Percentiles rank a stretch among this genome's conserved stretches.
These are phyloP conservation scores for Colletotrichum lupini DNA, from an alignment of 2,329 filamentous ascomycete genomes.

Conservation along the genomic window DNA sequence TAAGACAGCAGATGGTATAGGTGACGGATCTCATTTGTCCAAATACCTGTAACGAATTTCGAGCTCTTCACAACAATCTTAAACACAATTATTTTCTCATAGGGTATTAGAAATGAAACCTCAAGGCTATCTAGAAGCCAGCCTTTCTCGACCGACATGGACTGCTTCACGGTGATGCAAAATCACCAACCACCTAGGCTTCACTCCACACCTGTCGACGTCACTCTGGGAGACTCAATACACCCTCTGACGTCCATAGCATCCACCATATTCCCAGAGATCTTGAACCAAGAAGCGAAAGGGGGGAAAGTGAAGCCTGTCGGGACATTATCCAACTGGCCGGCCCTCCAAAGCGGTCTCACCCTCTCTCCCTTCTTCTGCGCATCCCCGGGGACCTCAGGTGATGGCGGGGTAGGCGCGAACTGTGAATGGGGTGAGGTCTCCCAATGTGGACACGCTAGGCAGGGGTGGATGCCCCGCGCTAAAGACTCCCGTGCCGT, in stretches of 20 bases:
- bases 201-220: neutral
- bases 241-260: neutral
- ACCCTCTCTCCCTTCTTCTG: neutral
- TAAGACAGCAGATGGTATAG: conserved; percentile 13
- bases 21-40: conserved; percentile 13
- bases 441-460: conserved; percentile 23
- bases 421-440: conserved; percentile 34
- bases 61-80: neutral
- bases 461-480: conserved; percentile 25
- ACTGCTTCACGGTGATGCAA: neutral
- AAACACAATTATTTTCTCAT: neutral
- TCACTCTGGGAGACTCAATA: neutral
- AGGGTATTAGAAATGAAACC: neutral
- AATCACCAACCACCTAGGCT: neutral
- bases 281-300: neutral
- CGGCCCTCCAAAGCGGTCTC: neutral
- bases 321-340: neutral
- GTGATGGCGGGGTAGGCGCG: conserved; percentile 21
- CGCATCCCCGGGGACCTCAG: conserved; percentile 5
- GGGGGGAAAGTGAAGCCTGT: neutral
- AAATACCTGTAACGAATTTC: neutral
- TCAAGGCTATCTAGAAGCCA: neutral
- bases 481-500: conserved; percentile 22
- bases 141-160: neutral
- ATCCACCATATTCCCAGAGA: neutral